phyloP scores from a whole-genome alignment of 1,139 yeast genomes.

The Hyphopichia buzzinii region DNA sequence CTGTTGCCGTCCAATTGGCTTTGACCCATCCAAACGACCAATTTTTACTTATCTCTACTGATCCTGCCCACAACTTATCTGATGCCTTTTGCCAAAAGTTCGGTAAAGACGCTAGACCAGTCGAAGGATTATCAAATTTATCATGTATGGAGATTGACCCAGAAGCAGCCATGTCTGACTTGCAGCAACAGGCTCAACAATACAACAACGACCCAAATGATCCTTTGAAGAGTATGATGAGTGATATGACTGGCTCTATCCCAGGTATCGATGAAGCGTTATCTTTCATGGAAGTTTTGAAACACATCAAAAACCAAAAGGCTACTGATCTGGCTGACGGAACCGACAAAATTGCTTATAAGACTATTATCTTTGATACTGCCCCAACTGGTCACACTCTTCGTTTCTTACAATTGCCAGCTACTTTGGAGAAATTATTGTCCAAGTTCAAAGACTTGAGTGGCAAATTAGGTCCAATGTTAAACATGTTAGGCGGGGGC shows the following conservation, averaged over 20 bases:
- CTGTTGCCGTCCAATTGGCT: constrained; percentile 88
- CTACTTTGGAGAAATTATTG: constrained; percentile 82
- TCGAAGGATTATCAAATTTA: constrained; percentile 81
- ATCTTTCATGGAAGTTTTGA: constrained; percentile 95
- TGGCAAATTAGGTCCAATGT: constrained; percentile 87
- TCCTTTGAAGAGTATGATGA: constrained; percentile 72
- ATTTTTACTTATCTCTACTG: constrained; percentile 89
- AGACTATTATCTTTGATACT: constrained; percentile 92
- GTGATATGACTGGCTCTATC: constrained; percentile 89
- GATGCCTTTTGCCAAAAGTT: constrained; percentile 98
- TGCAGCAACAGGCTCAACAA: constrained; percentile 61
- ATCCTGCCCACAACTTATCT: constrained; percentile 95
- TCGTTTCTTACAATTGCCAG: constrained; percentile 89
- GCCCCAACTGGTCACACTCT: constrained; percentile 99
- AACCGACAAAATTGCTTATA: constrained; percentile 46
- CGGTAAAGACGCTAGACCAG: constrained; percentile 93
- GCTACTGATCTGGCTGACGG: constrained; percentile 17
- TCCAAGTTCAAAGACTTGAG: constrained; percentile 85
- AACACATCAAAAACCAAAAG: constrained; percentile 84
- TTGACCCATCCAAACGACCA: constrained; percentile 76
- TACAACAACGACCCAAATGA: constrained; percentile 58
- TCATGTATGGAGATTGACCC: constrained; percentile 99
- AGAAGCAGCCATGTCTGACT: constrained; percentile 87
- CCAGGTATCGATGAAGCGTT: constrained; percentile 99
- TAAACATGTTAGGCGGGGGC: constrained; percentile 70